phyloP scores from a whole-genome alignment of 768 basidiomycete genomes.

The Nidularia pulvinata region DNA sequence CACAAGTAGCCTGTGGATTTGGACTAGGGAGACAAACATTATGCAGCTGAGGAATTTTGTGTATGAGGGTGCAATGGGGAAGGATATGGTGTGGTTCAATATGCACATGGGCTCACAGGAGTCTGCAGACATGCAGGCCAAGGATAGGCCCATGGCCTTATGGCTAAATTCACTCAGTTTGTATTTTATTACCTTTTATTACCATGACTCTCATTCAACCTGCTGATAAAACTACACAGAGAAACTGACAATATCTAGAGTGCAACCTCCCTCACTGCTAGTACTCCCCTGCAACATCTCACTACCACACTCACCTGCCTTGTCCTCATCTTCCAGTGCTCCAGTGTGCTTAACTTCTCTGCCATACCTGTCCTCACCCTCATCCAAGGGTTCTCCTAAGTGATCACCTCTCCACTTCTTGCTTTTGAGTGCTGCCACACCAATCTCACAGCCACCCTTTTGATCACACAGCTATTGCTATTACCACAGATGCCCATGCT shows the following conservation, averaged over 20 bases:
- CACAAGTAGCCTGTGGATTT: constrained; percentile 55
- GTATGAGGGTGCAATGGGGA: background rate
- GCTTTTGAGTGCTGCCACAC: constrained; percentile 64
- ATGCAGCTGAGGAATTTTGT: constrained; percentile 25
- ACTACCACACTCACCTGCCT: constrained; percentile 81
- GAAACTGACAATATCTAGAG: background rate
- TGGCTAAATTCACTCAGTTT: constrained; percentile 90
- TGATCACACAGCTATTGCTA: constrained; percentile 78
- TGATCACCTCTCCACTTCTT: constrained; percentile 65
- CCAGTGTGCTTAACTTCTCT: constrained; percentile 85
- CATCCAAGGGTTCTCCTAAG: constrained; percentile 76
- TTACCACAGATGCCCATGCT: too few relatives aligned
- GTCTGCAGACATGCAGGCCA: background rate
- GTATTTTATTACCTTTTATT: background rate
- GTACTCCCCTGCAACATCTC: constrained; percentile 77
- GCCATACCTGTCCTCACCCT: constrained; percentile 84
- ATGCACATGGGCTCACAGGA: background rate
- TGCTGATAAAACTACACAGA: background rate
- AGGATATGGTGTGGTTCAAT: background rate
- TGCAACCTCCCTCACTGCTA: constrained; percentile 69
- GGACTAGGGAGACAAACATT: constrained; percentile 82
- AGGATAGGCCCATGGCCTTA: constrained; percentile 67
- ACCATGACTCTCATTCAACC: background rate
- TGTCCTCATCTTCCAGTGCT: constrained; percentile 77
- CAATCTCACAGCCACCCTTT: constrained; percentile 71